Conservation (phyloP, 2,329 filamentous ascomycete genomes). For the Helotiales sp. region DNA sequence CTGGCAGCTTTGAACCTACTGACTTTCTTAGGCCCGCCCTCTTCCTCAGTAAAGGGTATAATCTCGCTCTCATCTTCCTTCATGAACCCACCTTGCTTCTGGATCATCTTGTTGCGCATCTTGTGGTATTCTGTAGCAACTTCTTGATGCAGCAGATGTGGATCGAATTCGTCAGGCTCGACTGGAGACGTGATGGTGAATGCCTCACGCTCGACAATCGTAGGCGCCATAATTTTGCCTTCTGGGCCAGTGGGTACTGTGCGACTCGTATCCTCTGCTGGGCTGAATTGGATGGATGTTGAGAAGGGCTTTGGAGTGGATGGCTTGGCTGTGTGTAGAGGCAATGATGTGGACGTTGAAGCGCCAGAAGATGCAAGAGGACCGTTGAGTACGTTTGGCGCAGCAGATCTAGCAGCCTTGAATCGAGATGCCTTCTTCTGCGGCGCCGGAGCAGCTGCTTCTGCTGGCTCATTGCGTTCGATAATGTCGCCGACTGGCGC, state of each 20-base stretch:
- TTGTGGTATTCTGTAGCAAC: conserved; percentile 83
- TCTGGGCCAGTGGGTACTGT: conserved; percentile 44
- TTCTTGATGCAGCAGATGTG: conserved; percentile 74
- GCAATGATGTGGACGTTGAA: conserved; percentile 26
- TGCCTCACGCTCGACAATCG: conserved; percentile 59
- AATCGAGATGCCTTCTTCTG: conserved; percentile 48
- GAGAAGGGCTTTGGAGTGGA: conserved; percentile 36
- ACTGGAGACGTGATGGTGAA: conserved; percentile 40
- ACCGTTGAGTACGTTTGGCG: conserved; percentile 27
- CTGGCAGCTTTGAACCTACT: conserved; percentile 78
- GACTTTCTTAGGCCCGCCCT: conserved; percentile 65
- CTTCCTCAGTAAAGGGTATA: conserved; percentile 68
- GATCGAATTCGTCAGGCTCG: conserved; percentile 72
- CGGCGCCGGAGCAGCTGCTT: conserved; percentile 33
- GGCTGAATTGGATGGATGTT: conserved; percentile 36
- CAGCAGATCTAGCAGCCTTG: conserved; percentile 20
- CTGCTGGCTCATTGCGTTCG: conserved; percentile 37
- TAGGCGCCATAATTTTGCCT: conserved; percentile 61
- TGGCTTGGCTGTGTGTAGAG: conserved; percentile 35
- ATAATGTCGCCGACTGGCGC: conserved; percentile 56
- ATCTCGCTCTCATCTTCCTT: conserved; percentile 68
- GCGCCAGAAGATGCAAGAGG: conserved; percentile 30
- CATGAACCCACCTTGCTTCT: conserved; percentile 81
- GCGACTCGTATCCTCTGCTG: conserved; percentile 27
- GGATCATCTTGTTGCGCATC: conserved; percentile 81